phyloP scores from a whole-genome alignment of 208 protist species.

The Wallacemonas collosoma region DNA sequence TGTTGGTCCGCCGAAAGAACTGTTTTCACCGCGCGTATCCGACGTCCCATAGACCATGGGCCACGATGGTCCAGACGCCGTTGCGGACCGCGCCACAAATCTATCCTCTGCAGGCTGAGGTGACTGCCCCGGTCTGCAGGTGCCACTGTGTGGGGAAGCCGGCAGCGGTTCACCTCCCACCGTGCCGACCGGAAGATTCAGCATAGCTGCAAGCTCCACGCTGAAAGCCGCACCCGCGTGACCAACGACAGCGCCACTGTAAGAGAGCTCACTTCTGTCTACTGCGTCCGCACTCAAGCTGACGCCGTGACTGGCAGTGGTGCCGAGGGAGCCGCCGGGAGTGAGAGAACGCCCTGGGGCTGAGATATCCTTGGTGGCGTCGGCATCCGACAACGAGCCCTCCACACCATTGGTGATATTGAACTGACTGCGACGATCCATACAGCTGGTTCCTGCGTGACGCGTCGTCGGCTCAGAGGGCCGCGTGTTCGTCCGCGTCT shows the following conservation, averaged over 20 bases:
- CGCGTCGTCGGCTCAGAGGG: too few species aligned
- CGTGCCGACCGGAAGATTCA: background rate
- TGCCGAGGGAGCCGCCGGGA: slow-evolving; percentile 6
- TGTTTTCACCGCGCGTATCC: too few species aligned
- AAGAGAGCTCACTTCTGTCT: slow-evolving; percentile 11
- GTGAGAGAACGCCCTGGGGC: background rate
- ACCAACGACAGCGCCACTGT: background rate
- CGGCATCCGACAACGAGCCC: background rate
- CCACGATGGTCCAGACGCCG: too few species aligned
- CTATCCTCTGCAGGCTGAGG: too few species aligned
- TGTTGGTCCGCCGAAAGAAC: too few species aligned
- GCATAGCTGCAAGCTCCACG: background rate
- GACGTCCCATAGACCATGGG: too few species aligned
- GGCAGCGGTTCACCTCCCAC: too few species aligned
- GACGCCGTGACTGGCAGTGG: slow-evolving; percentile 11
- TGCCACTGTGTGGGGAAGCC: background rate
- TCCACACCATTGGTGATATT: background rate
- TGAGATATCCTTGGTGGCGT: background rate
- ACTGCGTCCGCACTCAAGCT: slow-evolving; percentile 7
- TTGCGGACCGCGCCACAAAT: too few species aligned
- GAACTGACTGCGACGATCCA: background rate
- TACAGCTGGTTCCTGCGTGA: too few species aligned
- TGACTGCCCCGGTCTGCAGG: background rate
- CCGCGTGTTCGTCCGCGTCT: too few species aligned
- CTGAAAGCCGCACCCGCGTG: background rate